phyloP scores from a whole-genome alignment of 2,329 filamentous ascomycete species.

The Cercospora sp. region DNA sequence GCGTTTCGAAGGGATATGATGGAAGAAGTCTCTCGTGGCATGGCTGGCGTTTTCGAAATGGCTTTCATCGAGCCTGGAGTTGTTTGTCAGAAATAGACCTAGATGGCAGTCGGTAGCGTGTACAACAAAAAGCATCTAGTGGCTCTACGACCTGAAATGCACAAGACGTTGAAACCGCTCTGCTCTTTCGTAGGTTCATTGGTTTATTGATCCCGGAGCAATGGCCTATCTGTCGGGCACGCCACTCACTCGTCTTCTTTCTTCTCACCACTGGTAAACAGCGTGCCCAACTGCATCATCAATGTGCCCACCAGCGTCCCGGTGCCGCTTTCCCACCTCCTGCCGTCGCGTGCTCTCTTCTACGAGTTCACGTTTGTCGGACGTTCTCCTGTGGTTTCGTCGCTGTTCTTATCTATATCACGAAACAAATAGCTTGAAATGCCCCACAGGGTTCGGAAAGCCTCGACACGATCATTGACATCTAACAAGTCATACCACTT shows the following conservation, averaged over 20 bases:
- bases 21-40: not conserved
- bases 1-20: not conserved
- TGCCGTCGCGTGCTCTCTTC: conserved; percentile 1
- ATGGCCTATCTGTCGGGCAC: not conserved
- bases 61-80: not conserved
- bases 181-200: not conserved
- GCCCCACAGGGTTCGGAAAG: conserved; percentile 59
- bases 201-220: not conserved
- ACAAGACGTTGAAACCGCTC: not conserved
- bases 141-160: not conserved
- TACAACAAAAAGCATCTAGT: not conserved
- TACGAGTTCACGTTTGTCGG: not conserved
- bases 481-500: conserved; percentile 62
- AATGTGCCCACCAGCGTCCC: not conserved
- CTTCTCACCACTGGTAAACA: not conserved
- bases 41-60: not conserved
- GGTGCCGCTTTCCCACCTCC: not conserved
- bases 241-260: too few relatives aligned
- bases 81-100: not conserved
- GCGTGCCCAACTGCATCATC: conserved; percentile 2
- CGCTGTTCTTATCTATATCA: not conserved
- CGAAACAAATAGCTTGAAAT: conserved; percentile 55
- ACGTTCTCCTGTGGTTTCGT: not conserved
- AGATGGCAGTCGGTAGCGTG: not conserved
- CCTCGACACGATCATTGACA: conserved; percentile 55